phyloP scores from a whole-genome alignment of 1,139 yeast genomes.

The Yamadazyma sp. region DNA sequence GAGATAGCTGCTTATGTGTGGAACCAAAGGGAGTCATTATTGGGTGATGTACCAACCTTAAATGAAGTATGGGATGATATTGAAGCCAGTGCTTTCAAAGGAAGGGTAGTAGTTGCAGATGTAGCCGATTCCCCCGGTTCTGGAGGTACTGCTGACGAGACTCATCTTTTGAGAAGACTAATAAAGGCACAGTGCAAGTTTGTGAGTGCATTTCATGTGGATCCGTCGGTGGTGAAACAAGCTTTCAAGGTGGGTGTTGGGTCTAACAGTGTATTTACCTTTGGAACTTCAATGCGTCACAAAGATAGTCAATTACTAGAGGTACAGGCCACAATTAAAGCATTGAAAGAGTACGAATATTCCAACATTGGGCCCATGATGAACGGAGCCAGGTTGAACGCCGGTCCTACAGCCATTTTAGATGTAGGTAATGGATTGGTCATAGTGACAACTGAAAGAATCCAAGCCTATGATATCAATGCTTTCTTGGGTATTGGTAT shows the following conservation, averaged over 20 bases:
- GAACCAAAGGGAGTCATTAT: slow-evolving; percentile 6
- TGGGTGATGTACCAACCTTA: slow-evolving; percentile 6
- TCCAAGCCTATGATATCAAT: slow-evolving; percentile 13
- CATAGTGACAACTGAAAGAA: slow-evolving; percentile 8
- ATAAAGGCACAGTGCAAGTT: slow-evolving; percentile 4
- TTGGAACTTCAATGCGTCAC: slow-evolving; percentile 9
- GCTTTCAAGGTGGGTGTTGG: slow-evolving; percentile 4
- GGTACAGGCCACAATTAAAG: slow-evolving; percentile 6
- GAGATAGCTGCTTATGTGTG: slow-evolving; percentile 8
- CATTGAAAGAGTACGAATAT: slow-evolving; percentile 6
- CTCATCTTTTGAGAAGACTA: slow-evolving; percentile 7
- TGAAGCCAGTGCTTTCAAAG: slow-evolving; percentile 3
- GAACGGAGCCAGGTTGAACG: slow-evolving; percentile 10
- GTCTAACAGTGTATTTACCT: slow-evolving; percentile 2
- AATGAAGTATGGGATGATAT: slow-evolving; percentile 5
- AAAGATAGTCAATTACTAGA: slow-evolving; percentile 4
- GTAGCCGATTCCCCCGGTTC: slow-evolving; percentile 12
- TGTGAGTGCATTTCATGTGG: slow-evolving; percentile 13
- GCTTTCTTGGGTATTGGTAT: slow-evolving; percentile 10
- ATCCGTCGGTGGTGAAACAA: slow-evolving; percentile 7
- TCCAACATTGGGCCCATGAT: slow-evolving; percentile 10
- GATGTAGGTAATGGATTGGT: slow-evolving; percentile 8
- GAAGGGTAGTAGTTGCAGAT: slow-evolving; percentile 11
- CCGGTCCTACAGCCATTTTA: slow-evolving; percentile 8
- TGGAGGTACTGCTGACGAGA: slow-evolving; percentile 12